Percentiles rank a stretch among this genome's conserved stretches.
Conservation (phyloP, 2,329 filamentous ascomycete genomes). For the Talaromyces sp. region DNA sequence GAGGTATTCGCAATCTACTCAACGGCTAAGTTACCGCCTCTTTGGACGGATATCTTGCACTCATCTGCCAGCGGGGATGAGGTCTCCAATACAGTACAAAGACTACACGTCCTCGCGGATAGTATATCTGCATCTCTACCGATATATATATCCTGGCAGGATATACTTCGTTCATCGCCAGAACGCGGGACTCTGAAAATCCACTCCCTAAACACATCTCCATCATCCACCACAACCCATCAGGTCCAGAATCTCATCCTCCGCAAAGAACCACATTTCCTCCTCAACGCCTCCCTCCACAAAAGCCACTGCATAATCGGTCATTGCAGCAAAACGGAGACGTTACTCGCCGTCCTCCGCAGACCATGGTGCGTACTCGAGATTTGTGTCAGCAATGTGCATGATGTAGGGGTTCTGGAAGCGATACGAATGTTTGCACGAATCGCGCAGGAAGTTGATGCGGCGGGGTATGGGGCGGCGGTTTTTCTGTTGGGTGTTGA, state of each 20-base stretch:
- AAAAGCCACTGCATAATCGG: slow-evolving; percentile 18
- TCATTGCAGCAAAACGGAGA: neutral
- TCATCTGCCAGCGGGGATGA: neutral
- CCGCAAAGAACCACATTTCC: slow-evolving; percentile 11
- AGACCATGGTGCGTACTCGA: slow-evolving; percentile 20
- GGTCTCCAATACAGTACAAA: neutral
- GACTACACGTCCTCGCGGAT: slow-evolving; percentile 3
- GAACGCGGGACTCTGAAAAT: neutral
- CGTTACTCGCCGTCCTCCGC: slow-evolving; percentile 11
- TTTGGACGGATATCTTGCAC: slow-evolving; percentile 6
- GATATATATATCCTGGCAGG: slow-evolving; percentile 12
- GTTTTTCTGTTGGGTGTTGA: slow-evolving; percentile 17
- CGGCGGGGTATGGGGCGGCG: slow-evolving; percentile 8
- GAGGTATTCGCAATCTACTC: slow-evolving; percentile 18
- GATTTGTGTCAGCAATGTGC: slow-evolving; percentile 12
- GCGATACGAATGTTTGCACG: slow-evolving; percentile 6
- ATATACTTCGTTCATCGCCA: neutral
- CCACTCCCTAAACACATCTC: neutral
- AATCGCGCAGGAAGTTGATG: slow-evolving; percentile 9
- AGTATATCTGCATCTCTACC: slow-evolving; percentile 1
- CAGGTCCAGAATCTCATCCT: neutral
- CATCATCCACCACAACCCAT: neutral
- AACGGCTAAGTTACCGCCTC: slow-evolving; percentile 11
- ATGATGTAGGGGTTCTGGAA: neutral
- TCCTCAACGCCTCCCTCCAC: slow-evolving; percentile 16